Conservation (phyloP, 2,329 filamentous ascomycete genomes). For the Bipolaris sorokiniana region DNA sequence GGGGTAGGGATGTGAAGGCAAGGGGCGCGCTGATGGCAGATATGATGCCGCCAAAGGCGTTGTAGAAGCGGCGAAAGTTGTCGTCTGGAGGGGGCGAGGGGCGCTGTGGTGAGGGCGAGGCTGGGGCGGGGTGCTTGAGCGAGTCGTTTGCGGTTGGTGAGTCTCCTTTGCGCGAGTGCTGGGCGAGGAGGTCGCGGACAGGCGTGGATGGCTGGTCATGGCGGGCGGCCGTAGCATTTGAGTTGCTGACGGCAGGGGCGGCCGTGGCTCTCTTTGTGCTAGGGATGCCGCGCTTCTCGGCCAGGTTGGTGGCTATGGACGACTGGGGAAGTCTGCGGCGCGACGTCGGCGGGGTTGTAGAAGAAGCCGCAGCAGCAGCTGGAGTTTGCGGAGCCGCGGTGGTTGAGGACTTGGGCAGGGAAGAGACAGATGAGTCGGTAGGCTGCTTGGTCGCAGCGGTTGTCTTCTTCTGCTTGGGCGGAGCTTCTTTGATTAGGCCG, state of each 20-base stretch:
- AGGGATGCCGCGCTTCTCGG: slow-evolving; percentile 80
- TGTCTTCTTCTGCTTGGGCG: slow-evolving; percentile 39
- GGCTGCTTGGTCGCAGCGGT: slow-evolving; percentile 14
- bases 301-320: slow-evolving; percentile 87
- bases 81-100: slow-evolving; percentile 63
- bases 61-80: slow-evolving; percentile 90
- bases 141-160: slow-evolving; percentile 21
- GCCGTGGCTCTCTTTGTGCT: slow-evolving; percentile 64
- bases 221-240: slow-evolving; percentile 70
- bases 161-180: slow-evolving; percentile 40
- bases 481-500: slow-evolving; percentile 75
- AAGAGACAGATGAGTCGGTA: slow-evolving; percentile 19
- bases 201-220: slow-evolving; percentile 40
- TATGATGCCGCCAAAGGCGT: slow-evolving; percentile 85
- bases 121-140: slow-evolving; percentile 22
- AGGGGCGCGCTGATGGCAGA: slow-evolving; percentile 88
- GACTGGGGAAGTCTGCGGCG: slow-evolving; percentile 66
- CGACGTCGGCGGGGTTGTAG: slow-evolving; percentile 43
- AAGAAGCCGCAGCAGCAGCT: background rate
- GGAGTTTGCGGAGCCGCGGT: slow-evolving; percentile 43
- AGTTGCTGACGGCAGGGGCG: slow-evolving; percentile 74
- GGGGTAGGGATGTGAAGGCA: slow-evolving; percentile 88
- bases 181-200: slow-evolving; percentile 41
- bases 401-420: slow-evolving; percentile 27
- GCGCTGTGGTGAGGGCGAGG: slow-evolving; percentile 14